Evolutionary conservation across 768 basidiomycete genomes (phyloP).

Genomic region (Tricholoma sp.): DNA sequence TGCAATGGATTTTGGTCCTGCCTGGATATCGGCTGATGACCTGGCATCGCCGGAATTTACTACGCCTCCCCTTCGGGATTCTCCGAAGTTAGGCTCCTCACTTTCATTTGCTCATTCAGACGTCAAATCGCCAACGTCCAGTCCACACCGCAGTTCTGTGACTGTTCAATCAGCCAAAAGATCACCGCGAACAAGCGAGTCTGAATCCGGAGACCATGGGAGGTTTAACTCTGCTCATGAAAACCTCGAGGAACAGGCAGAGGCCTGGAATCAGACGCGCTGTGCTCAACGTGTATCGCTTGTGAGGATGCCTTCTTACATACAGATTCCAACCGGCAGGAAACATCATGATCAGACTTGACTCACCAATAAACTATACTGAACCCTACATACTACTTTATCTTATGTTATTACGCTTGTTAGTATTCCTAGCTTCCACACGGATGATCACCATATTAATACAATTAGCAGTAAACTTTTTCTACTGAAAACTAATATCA

Average conservation of each 20-base stretch:
- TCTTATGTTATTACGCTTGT: background rate
- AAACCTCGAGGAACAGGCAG: constrained; percentile 63
- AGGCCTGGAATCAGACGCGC: constrained; percentile 83
- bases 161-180: background rate
- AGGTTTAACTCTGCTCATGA: constrained; percentile 43
- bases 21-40: constrained; percentile 43
- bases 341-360: background rate
- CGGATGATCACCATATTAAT: constrained; percentile 22
- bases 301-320: constrained; percentile 61
- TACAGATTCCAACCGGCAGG: constrained; percentile 28
- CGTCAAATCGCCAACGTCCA: constrained; percentile 3
- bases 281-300: constrained; percentile 83
- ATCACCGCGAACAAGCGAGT: constrained; percentile 13
- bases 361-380: constrained; percentile 3
- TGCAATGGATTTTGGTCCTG: constrained; percentile 51
- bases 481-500: too few relatives aligned
- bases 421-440: background rate
- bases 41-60: constrained; percentile 27
- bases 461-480: background rate
- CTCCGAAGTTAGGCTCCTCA: constrained; percentile 32
- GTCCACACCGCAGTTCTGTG: background rate
- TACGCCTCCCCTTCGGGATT: constrained; percentile 27
- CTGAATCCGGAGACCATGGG: constrained; percentile 32
- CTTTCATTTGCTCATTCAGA: constrained; percentile 20
- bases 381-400: background rate